Percentiles rank a stretch among this genome's conserved stretches.
Conservation (phyloP, 202 grass and related monocot species). For the Zizania palustris region DNA sequence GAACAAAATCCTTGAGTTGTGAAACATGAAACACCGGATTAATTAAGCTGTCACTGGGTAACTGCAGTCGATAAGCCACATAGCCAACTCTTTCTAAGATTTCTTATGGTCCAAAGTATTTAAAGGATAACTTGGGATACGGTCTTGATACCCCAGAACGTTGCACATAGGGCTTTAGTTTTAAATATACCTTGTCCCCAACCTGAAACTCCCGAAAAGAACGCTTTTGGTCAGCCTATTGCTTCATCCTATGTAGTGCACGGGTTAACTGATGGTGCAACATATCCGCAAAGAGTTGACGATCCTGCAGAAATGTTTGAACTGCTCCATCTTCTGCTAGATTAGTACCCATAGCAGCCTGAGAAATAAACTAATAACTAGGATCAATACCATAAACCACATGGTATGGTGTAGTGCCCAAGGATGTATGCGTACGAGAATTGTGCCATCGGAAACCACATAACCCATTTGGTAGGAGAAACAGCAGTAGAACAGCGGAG, state of each 20-base stretch:
- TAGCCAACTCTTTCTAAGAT: background rate
- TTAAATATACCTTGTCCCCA: background rate
- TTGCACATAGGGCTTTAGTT: background rate
- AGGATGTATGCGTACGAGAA: background rate
- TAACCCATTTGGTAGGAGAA: background rate
- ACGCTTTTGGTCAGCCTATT: background rate
- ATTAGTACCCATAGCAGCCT: no score
- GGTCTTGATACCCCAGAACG: background rate
- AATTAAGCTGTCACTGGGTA: rapidly evolving
- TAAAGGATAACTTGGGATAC: no score
- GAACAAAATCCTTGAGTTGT: background rate
- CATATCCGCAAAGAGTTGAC: no score
- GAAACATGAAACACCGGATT: background rate
- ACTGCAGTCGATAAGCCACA: background rate
- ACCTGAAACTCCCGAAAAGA: background rate
- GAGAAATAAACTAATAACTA: background rate
- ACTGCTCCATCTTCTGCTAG: no score
- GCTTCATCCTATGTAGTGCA: background rate
- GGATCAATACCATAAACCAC: background rate
- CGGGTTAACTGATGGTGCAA: no score
- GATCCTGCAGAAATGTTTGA: no score
- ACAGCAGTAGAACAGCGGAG: no score
- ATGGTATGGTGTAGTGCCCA: background rate
- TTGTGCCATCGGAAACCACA: background rate
- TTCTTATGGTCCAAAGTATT: background rate